A percentile compares a stretch with the other conserved stretches of the same genome.
phyloP scores from a whole-genome alignment of 768 basidiomycete species.

The Russula ochroleuca region DNA sequence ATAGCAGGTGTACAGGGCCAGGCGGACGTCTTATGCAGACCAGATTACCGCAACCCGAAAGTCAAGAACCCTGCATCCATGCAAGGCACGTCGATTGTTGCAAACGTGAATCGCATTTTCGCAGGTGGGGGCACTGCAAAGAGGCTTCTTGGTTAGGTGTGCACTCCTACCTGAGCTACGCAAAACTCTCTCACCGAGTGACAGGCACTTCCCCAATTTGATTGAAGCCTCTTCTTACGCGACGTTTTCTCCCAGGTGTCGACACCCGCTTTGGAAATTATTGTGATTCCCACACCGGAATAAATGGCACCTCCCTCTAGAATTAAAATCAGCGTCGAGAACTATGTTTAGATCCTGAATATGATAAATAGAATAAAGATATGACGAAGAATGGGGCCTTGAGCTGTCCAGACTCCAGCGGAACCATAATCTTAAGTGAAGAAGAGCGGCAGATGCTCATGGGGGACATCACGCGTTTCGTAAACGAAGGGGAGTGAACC shows the following conservation, averaged over 20 bases:
- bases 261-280: neutral
- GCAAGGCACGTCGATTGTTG: neutral
- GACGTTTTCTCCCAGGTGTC: neutral
- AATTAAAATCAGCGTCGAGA: neutral
- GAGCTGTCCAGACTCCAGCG: slow-evolving; percentile 6
- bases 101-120: neutral
- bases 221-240: neutral
- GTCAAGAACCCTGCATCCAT: neutral
- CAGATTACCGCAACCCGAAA: too few species aligned
- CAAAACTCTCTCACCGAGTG: neutral
- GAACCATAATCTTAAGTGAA: neutral
- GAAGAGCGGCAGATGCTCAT: neutral
- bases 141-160: neutral
- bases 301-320: neutral
- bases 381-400: neutral
- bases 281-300: neutral
- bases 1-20: neutral
- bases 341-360: neutral
- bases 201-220: neutral
- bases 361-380: neutral
- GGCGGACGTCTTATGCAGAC: slow-evolving; percentile 14
- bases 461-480: neutral
- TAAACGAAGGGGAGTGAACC: neutral
- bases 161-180: neutral
- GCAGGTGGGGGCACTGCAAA: neutral